Evolutionary conservation across 2,329 filamentous ascomycete species (phyloP), one percentile per base, ranked within the genome.

Genomic region (Septoria linicola): DNA sequence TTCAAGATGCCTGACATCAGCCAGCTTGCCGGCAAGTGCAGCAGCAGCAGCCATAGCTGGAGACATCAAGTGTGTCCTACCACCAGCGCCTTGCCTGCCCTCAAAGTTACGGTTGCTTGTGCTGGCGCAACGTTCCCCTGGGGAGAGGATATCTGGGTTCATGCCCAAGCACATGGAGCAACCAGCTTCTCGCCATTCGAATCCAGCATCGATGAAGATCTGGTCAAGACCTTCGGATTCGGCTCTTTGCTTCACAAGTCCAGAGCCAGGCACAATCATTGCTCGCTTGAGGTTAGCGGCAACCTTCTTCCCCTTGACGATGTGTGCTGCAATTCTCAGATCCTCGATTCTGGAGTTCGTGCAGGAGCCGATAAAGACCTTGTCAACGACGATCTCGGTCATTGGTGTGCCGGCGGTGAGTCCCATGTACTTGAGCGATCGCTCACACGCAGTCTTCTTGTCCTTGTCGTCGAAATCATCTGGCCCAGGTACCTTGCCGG

Each of bases 101-200:
- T 97, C 93, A 63, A 97, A 97, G 73, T 97, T 97, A 64, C 93
- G 88, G 76, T 97, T 97, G 57, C 89, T 95, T 42, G 93, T 97
- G 68, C 87, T 92, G 35, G 93, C 93, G 69, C 93, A 97, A 66
- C 93, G 85, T 75, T 99, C 93, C 70, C 87, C 82, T 47, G 93
- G 91, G 1, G 90, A 84, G 40, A 97, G 81, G 58, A 99, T 97
- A 70, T 99, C 93, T 0, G 93, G 92, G 77, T 99, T 99, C 92
- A 99, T 99, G 69, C 93, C 93, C 49, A 99, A 80, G 70, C 93
- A 97, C 93, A 99, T 99, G 57, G 89, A 95, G 81, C 93, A 99
- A 42, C 93, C 93, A 60, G 93, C 93, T 76, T 99, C 93, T 68
- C 93, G 84, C 92, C 92, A 97, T 71, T 97, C 92, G 61, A 97